Evolutionary conservation across 331 rosid species (phyloP).

Genomic region (Prunus yedoensis): DNA sequence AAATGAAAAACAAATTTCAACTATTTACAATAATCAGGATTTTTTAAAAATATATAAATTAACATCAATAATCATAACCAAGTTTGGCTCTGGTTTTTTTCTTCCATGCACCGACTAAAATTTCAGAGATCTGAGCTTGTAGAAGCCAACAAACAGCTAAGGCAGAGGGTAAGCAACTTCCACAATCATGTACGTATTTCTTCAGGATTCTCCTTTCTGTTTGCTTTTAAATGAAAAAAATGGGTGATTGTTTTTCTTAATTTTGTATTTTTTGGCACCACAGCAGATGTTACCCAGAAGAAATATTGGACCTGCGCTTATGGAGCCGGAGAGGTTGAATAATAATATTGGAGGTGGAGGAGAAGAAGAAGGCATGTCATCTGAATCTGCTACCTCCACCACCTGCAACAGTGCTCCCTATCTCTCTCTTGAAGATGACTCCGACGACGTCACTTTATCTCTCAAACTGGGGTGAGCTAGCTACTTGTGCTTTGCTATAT

Average conservation of each 20-base stretch:
- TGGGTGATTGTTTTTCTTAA: too few relatives aligned
- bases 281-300: slow-evolving; percentile 34
- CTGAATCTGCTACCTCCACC: slow-evolving; percentile 43
- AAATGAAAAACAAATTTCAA: too few relatives aligned
- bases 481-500: too few relatives aligned
- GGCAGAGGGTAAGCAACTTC: too few relatives aligned
- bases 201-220: neutral
- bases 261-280: neutral
- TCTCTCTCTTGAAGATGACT: slow-evolving; percentile 40
- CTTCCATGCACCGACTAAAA: too few relatives aligned
- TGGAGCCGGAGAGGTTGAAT: slow-evolving; percentile 24
- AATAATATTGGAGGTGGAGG: neutral
- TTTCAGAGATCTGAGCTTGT: too few relatives aligned
- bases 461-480: slow-evolving; percentile 61
- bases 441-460: slow-evolving; percentile 27
- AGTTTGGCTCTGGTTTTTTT: too few relatives aligned
- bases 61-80: too few relatives aligned
- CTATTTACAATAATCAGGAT: too few relatives aligned
- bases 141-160: too few relatives aligned
- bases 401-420: slow-evolving; percentile 28
- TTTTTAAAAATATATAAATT: too few relatives aligned
- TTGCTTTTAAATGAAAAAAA: too few relatives aligned
- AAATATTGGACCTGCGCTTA: slow-evolving; percentile 5
- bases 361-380: slow-evolving; percentile 42
- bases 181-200: neutral